phyloP scores from a whole-genome alignment of 2,329 filamentous ascomycete genomes.

The Xylaria sp. region DNA sequence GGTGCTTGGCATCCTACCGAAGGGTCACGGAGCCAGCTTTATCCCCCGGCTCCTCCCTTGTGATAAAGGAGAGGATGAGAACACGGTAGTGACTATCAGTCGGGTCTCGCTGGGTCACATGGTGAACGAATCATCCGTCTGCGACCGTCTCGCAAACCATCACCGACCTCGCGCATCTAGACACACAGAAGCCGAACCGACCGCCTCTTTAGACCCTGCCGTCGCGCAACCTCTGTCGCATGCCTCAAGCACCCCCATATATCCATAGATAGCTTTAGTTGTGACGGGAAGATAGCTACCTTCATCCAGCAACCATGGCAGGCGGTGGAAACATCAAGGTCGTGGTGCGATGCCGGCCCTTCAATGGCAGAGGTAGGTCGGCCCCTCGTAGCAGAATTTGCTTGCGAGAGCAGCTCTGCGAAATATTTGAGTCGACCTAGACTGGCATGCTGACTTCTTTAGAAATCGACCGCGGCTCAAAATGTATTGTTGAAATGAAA shows the following conservation, averaged over 20 bases:
- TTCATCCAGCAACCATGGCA: constrained; percentile 55
- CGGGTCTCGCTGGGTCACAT: constrained; percentile 12
- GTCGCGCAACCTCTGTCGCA: constrained; percentile 26
- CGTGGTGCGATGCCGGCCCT: constrained; percentile 93
- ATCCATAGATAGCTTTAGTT: constrained; percentile 27
- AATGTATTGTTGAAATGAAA: constrained; percentile 98
- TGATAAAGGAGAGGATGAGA: constrained; percentile 21
- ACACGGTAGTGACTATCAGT: not conserved
- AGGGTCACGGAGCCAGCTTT: constrained; percentile 6
- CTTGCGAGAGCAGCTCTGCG: not conserved
- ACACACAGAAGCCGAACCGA: constrained; percentile 3
- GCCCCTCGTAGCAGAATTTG: not conserved
- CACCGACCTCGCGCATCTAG: constrained; percentile 7
- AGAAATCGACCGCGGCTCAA: constrained; percentile 90
- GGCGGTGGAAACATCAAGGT: constrained; percentile 99
- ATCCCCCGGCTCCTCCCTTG: constrained; percentile 9
- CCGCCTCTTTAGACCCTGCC: constrained; percentile 18
- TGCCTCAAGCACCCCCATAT: constrained; percentile 22
- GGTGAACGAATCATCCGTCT: constrained; percentile 6
- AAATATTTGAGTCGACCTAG: not conserved
- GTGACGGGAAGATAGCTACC: constrained; percentile 25
- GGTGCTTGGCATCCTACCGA: constrained; percentile 9
- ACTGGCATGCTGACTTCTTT: constrained; percentile 28
- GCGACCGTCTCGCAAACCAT: constrained; percentile 11
- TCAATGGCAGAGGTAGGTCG: constrained; percentile 84